Base-by-base conservation (phyloP, 208 protist species). In the Novymonas esmeraldas region DNA sequence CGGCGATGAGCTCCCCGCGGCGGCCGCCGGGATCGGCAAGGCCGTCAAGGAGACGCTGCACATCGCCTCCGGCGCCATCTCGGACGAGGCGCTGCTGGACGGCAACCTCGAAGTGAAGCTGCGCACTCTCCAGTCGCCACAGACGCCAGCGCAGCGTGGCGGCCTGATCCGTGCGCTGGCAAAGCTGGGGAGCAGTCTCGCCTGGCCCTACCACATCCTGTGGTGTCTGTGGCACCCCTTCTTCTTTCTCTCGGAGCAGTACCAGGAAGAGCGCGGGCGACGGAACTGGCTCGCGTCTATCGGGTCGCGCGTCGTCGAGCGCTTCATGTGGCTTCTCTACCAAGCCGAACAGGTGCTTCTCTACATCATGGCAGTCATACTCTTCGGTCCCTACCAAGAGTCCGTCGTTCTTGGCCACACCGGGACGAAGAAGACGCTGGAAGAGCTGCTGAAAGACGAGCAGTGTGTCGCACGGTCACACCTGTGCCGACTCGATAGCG, bases 341-440 rank as follows among this genome's bases (percentile, higher is more conserved):
- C 46, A 39, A 36, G 18, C 84, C 11, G 84, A 89, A 49, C 76
- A 81, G 42, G 2, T 73, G 11, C 51, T 92, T 11, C 71, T 82
- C 6, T 89, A 81, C 66, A 0, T 82, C 36, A 88, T 93, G 75
- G 85, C 86, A 6, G 78, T 91, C 4, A 64, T 89, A 31, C 73
- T 95, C 2, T 95, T 95, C 73, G 89, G 89, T 0, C 82, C 81
- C 16, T 67, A 71, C 29, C 85, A 90, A 38, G 56, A 81, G 9
- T 63, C 76, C 4, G 77, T 89, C 38, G 52, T 70, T 31, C 52
- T 87, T n/a, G 57, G 71, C 13, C 76, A 74, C 2, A 67, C 79
- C 22, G 51, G 78, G 16, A 63, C 72, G 16, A 71, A 75, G 20
- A 62, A 75, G 39, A 70, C 76, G 24, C 52, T 92, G 38, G 56